phyloP scores from a whole-genome alignment of 169 alveolate genomes.

The Plasmodium sp. region DNA sequence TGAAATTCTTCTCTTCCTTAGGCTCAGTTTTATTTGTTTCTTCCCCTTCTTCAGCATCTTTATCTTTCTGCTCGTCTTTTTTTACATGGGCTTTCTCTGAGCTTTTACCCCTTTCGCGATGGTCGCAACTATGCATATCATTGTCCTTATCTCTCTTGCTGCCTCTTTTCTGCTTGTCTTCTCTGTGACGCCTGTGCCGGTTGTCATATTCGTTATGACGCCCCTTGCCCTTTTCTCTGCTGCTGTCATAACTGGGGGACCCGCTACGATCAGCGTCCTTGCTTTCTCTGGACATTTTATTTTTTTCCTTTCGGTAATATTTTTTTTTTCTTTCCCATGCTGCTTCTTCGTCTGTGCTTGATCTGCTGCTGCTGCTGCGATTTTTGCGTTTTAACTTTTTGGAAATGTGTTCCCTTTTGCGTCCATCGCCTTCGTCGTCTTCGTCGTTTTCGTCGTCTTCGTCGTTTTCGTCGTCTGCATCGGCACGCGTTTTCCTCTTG shows the following conservation, averaged over 20 bases:
- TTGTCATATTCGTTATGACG: not conserved
- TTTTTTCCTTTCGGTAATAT: not conserved
- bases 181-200: not conserved
- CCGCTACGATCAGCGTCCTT: not conserved
- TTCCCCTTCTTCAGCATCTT: conserved; percentile 22
- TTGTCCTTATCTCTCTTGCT: not conserved
- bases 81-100: not conserved
- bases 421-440: not conserved
- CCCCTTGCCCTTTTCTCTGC: not conserved
- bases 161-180: not conserved
- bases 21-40: conserved; percentile 4
- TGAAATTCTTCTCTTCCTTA: conserved; percentile 81
- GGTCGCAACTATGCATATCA: not conserved
- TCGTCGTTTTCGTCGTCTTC: not conserved
- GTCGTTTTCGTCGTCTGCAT: not conserved
- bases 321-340: not conserved
- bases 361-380: not conserved
- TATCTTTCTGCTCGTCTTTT: not conserved
- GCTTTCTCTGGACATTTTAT: not conserved
- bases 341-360: not conserved
- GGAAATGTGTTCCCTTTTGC: not conserved
- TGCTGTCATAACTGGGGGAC: not conserved
- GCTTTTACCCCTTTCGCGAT: not conserved
- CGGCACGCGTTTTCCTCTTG: not conserved
- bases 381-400: not conserved